Base-by-base conservation (phyloP, 345 rosid species). In the Noccaea bulbosa region DNA sequence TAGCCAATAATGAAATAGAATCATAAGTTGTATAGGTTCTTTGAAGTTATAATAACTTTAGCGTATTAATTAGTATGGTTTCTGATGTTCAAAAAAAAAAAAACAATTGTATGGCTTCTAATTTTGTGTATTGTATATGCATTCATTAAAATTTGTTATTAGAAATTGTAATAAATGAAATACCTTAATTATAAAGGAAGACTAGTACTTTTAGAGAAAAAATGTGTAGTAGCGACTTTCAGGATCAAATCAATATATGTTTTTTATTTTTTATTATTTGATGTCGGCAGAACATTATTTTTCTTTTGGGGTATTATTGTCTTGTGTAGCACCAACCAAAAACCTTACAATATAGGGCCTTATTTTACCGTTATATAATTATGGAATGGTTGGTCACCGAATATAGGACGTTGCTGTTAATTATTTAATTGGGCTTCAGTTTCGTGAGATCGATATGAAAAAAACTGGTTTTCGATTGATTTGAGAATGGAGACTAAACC, bases 271-370 rank as follows among this genome's bases (percentile, higher is more conserved):
- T 47, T 34, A 47, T 38, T 37, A 24, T 69, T 47, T 60, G 55
- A 69, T 69, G 73, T 59, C 74, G 74, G 74, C 74, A 39, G 30
- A 61, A 44, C 24, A 20, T 49, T 20, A n/a, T 8, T 49, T 8
- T n/a, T 24, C n/a, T 20, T 11, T 20, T 1, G 1, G 4, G 14
- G 22, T 22, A 39, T 59, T 40, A 59, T 59, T 40, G 64, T 44
- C 30, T 40, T 61, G n/a, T 17, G 43, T 5, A 56, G 11, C 46
- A 22, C 47, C 63, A 38, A 57, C 43, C 10, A 46, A 7, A 49
- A 15, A 7, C 12, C 12, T 39, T 10, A 1, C 11, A 39, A 39
- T 39, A 10, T 39, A 10, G 11, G 11, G 11, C 43, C 11, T 39
- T 39, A 11, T 39, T 39, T 39, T 39, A 39, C 12, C 43, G 11